phyloP scores from a whole-genome alignment of 345 rosid genomes.

The Dipteronia dyeriana region DNA sequence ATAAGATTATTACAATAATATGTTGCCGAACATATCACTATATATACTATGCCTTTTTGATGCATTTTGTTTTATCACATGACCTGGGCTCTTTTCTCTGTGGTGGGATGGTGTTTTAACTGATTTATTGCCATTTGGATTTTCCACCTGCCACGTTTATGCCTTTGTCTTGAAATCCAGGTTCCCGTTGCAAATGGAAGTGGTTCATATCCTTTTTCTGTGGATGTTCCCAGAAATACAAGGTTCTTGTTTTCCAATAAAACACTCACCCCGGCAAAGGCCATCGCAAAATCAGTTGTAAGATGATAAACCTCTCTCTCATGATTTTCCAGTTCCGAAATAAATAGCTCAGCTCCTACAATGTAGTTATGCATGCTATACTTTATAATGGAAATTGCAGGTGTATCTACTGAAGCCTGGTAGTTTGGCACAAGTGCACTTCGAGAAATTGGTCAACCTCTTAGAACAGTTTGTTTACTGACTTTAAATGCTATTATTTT shows the following conservation, averaged over 20 bases:
- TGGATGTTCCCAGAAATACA: conserved; percentile 90
- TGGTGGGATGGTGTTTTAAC: not conserved
- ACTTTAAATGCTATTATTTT: conserved; percentile 24
- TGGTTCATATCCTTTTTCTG: conserved; percentile 91
- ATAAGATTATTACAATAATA: not conserved
- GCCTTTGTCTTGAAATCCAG: conserved; percentile 39
- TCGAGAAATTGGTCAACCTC: conserved; percentile 92
- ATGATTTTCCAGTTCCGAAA: conserved; percentile 26
- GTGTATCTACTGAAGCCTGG: conserved; percentile 84
- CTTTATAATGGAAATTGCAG: conserved; percentile 44
- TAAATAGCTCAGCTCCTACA: conserved; percentile 27
- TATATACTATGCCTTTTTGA: not conserved
- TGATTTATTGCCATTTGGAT: conserved; percentile 5
- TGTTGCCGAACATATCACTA: not conserved
- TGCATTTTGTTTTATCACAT: not conserved
- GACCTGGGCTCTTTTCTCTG: conserved; percentile 9
- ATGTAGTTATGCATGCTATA: conserved; percentile 21
- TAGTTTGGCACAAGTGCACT: conserved; percentile 67
- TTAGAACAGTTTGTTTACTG: conserved; percentile 88
- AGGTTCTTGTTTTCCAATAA: conserved; percentile 91
- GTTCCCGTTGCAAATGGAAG: conserved; percentile 99
- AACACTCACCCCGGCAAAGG: conserved; percentile 79
- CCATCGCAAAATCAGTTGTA: conserved; percentile 87
- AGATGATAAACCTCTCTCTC: conserved; percentile 32
- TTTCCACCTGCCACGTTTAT: conserved; percentile 11